Evolutionary conservation across 106 monocot genomes (phyloP).

Genomic region (Iris macrosiphon): DNA sequence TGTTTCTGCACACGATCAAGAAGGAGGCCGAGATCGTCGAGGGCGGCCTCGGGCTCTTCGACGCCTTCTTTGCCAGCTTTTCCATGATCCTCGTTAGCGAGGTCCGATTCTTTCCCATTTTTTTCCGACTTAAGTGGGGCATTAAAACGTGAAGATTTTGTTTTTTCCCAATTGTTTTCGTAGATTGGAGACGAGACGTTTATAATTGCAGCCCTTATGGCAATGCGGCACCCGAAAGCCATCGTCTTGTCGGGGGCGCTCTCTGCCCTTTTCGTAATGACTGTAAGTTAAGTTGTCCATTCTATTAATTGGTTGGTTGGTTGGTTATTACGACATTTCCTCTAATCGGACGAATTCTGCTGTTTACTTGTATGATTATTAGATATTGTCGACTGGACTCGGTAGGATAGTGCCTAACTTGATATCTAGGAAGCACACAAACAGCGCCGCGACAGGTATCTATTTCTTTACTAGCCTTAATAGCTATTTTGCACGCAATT

Average conservation of each 20-base stretch:
- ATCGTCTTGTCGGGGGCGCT: conserved; percentile 92
- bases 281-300: no score
- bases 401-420: conserved; percentile 91
- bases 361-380: background rate
- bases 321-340: background rate
- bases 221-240: conserved; percentile 93
- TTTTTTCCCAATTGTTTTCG: background rate
- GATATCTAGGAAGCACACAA: conserved; percentile 95
- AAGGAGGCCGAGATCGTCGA: conserved; percentile 14
- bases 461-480: background rate
- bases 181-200: conserved; percentile 98
- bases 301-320: background rate
- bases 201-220: conserved; percentile 96
- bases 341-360: background rate
- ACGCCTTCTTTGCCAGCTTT: conserved; percentile 65
- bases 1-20: conserved; percentile 24
- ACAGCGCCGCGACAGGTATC: conserved; percentile 90
- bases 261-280: conserved; percentile 87
- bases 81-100: conserved; percentile 79
- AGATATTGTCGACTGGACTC: conserved; percentile 95
- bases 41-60: conserved; percentile 46
- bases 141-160: background rate
- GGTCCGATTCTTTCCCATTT: conserved; percentile 11
- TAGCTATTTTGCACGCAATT: no score
- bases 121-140: background rate